Percentiles rank a stretch among this genome's conserved stretches.
These are phyloP conservation scores for Leptographium flavum DNA, from an alignment of 2,329 filamentous ascomycete species.

Conservation along the genomic window DNA sequence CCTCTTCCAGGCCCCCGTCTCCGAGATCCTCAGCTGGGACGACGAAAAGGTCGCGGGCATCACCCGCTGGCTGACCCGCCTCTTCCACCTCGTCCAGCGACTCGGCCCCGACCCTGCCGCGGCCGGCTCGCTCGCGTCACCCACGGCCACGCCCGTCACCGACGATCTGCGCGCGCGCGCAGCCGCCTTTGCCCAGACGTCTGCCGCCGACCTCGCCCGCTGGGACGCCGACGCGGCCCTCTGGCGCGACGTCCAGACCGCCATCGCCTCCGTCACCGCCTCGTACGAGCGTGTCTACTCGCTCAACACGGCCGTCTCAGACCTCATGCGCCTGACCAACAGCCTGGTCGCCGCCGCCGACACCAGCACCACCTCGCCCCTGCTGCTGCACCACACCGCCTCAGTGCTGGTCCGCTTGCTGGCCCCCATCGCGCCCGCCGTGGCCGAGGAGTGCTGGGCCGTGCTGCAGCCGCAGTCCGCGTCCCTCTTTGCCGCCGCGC, in stretches of 20 bases:
- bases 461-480: constrained; percentile 27
- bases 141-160: background rate
- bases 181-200: constrained; percentile 2
- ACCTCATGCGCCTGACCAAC: constrained; percentile 73
- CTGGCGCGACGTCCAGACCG: constrained; percentile 53
- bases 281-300: constrained; percentile 60
- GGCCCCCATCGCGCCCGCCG: constrained; percentile 66
- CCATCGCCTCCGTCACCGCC: constrained; percentile 50
- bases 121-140: too few relatives aligned
- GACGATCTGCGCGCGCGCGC: background rate
- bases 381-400: constrained; percentile 34
- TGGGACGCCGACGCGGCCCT: constrained; percentile 36
- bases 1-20: constrained; percentile 75
- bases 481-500: constrained; percentile 2
- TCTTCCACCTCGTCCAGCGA: constrained; percentile 42
- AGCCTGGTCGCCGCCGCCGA: constrained; percentile 37
- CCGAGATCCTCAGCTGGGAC: constrained; percentile 78
- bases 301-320: constrained; percentile 71
- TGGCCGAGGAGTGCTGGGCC: constrained; percentile 71
- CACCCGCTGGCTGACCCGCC: constrained; percentile 61
- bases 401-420: constrained; percentile 53
- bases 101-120: constrained; percentile 10
- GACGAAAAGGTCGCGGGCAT: constrained; percentile 69
- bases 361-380: constrained; percentile 18
- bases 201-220: constrained; percentile 18